Evolutionary conservation across 148 eudicot species (phyloP), one percentile per base, ranked within the genome.

Genomic region (Rhododendron griersonianum): DNA sequence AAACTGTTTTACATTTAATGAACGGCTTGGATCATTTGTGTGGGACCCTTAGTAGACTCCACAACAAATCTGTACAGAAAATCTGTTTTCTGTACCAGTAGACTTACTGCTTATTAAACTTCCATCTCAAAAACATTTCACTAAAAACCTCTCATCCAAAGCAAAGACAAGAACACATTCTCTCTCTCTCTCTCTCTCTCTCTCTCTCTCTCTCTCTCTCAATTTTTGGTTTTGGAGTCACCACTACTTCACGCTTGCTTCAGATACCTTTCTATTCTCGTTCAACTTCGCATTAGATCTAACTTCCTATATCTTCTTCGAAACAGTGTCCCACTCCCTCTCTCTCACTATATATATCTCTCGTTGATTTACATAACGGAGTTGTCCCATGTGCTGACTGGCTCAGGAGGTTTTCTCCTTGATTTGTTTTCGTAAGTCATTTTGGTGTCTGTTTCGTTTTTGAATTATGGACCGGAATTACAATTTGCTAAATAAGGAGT

Each of bases 171-270:
- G 18, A 59, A 28, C 5, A 48, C 30, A 1, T 55, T 65, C 51
- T 37, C 14, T 37, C 77, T 55, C 74, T n/a, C 1, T 77, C 61
- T n/a, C 18, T 78, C 37, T 7, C 3, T 39, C 51, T 44, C 76
- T 67, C 87, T 33, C 51, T 37, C 13, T 37, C 77, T 55, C 74
- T n/a, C 1, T 77, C 61, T n/a, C 18, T 78, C 37, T 7, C 3
- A 2, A 4, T 16, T 44, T 79, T 47, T 33, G 50, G 61, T 85
- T 85, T 13, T 74, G 81, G 47, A 85, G 83, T 85, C 41, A 80
- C 83, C 83, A n/a, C 33, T 85, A 80, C 87, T 85, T 63, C 87
- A 85, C 87, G 50, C 63, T 85, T 80, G 19, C 83, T 65, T 48
- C 23, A 28, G 83, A 85, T 85, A 63, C 87, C 82, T 85, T 78